Conservation (phyloP, 768 basidiomycete species). For the Serendipita sp. region DNA sequence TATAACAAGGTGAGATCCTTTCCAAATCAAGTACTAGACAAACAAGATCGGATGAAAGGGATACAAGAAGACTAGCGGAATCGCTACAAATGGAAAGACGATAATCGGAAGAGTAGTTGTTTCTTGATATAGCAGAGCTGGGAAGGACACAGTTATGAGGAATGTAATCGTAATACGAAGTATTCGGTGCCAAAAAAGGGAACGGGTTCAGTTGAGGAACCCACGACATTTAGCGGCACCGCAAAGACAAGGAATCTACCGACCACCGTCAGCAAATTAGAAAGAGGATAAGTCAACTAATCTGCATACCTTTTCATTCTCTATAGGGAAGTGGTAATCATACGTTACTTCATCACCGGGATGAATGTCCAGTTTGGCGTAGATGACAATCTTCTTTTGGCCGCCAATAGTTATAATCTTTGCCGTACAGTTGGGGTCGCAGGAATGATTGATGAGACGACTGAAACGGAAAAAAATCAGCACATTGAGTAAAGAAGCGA, state of each 20-base stretch:
- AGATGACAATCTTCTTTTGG: conserved; percentile 93
- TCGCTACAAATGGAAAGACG: too few relatives aligned
- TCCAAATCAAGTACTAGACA: too few relatives aligned
- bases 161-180: too few relatives aligned
- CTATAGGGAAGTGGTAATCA: conserved; percentile 98
- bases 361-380: conserved; percentile 91
- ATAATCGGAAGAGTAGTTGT: too few relatives aligned
- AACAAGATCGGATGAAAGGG: too few relatives aligned
- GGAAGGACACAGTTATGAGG: too few relatives aligned
- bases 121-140: too few relatives aligned
- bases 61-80: too few relatives aligned
- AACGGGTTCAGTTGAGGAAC: conserved; percentile 68
- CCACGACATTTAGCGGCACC: conserved; percentile 85
- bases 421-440: conserved; percentile 56
- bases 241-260: conserved; percentile 70
- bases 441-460: conserved; percentile 96
- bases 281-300: background rate
- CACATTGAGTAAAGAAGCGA: conserved; percentile 11
- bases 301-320: conserved; percentile 61
- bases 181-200: background rate
- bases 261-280: background rate
- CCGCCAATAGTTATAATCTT: conserved; percentile 35
- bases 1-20: too few relatives aligned
- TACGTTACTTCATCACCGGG: conserved; percentile 97
- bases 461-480: conserved; percentile 25